Evolutionary conservation across 1,284 basidiomycete genomes (phyloP), one percentile per base, ranked within the genome.

Genomic region (Thelephora terrestris): DNA sequence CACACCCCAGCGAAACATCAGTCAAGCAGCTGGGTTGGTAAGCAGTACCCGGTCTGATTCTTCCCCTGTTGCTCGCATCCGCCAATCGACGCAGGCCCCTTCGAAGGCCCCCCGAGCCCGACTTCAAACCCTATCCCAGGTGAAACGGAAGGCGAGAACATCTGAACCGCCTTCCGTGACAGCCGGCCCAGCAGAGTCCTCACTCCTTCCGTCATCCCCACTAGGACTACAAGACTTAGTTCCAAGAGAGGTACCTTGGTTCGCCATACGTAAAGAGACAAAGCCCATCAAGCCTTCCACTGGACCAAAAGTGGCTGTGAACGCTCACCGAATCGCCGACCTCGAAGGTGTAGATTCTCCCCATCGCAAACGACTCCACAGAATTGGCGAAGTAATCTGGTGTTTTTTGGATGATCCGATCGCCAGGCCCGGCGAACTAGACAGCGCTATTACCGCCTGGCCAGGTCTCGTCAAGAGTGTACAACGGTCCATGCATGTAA

Each of bases 351-450:
- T 32, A 10, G 14, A 32, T 14, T 32, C 29, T 14, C 29, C 29
- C 29, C 29, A 32, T 32, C 66, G 77, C 17, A 71, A 71, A 39
- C 69, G 80, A 45, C 78, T 74, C 70, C 83, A 75, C 57, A 71
- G 86, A 50, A 71, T 75, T 27, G 79, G 78, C 18, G 87, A 91
- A 61, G 57, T 89, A 20, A 69, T 91, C 5, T 91, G 87, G 86
- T 83, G 78, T 50, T 69, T 71, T 16, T 62, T 91, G 27, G 62
- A 71, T 35, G 58, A 64, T 3, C 71, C 80, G 0, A 80, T 88
- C 46, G 29, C 29, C 12, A 52, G 58, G 12, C 66, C 64, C 0
- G 58, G 66, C 4, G 61, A 64, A 2, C 38, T 56, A 7, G 67
- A 64, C 16, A 67, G 73, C 43, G 57, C 57, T 17, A 83, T 90